Percentiles rank a stretch among this genome's conserved stretches.
Evolutionary conservation across 176 grass and related monocot genomes (phyloP).

Genomic region (Zea mays): Zm-B73-REFERENCE-NAM-5.0 NC_050097.1:101683001-101683500

Average conservation of each 20-base stretch:
- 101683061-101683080: no score
- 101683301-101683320: constrained; percentile 34
- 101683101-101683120: no score
- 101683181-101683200: neutral
- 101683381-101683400: neutral
- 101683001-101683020: no score
- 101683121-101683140: neutral
- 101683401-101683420: constrained; percentile 6
- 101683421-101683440: neutral
- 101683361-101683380: constrained; percentile 23
- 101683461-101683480: neutral
- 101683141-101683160: neutral
- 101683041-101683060: no score
- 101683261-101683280: neutral
- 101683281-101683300: neutral
- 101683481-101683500: neutral
- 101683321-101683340: constrained; percentile 35
- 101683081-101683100: no score
- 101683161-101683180: neutral
- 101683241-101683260: neutral
- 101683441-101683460: constrained; percentile 25
- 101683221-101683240: constrained; percentile 1
- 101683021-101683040: no score
- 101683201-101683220: neutral
- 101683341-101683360: constrained; percentile 2